These are phyloP conservation scores for Diplodia sapinea DNA, from an alignment of 2,329 filamentous ascomycete genomes.

Conservation along the genomic window DNA sequence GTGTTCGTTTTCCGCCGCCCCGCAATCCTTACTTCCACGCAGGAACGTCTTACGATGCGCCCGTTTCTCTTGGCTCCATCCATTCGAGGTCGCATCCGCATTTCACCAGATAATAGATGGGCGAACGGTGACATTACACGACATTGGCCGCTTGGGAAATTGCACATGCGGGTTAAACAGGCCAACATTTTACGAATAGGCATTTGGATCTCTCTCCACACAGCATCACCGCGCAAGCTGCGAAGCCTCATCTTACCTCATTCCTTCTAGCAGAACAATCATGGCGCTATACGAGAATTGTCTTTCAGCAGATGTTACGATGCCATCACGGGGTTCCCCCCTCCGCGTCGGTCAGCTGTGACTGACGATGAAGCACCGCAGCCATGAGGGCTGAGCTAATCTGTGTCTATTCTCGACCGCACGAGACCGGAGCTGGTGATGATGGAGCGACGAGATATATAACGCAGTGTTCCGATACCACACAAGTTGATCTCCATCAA, in stretches of 20 bases:
- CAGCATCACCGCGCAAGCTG: not conserved
- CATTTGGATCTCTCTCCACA: conserved; percentile 14
- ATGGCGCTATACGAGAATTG: conserved; percentile 7
- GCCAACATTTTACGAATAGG: not conserved
- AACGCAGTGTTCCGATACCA: not conserved
- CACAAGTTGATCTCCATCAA: not conserved
- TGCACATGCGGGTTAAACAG: not conserved
- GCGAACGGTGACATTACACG: not conserved
- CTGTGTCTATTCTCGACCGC: conserved; percentile 4
- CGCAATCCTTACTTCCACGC: not conserved
- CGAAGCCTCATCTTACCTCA: conserved; percentile 12
- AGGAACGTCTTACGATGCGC: not conserved
- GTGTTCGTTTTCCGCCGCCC: not conserved
- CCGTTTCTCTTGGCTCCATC: not conserved
- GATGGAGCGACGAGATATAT: not conserved
- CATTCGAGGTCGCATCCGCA: not conserved
- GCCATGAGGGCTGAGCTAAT: not conserved
- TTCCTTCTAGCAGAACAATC: not conserved
- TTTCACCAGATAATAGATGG: not conserved
- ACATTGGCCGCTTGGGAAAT: not conserved
- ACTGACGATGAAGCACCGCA: not conserved
- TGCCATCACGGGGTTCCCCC: conserved; percentile 2
- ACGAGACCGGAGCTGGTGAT: not conserved
- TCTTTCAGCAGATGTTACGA: conserved; percentile 22
- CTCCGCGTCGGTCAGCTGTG: not conserved